Conservation (phyloP, 768 basidiomycete genomes). For the Aureoboletus auriporus region DNA sequence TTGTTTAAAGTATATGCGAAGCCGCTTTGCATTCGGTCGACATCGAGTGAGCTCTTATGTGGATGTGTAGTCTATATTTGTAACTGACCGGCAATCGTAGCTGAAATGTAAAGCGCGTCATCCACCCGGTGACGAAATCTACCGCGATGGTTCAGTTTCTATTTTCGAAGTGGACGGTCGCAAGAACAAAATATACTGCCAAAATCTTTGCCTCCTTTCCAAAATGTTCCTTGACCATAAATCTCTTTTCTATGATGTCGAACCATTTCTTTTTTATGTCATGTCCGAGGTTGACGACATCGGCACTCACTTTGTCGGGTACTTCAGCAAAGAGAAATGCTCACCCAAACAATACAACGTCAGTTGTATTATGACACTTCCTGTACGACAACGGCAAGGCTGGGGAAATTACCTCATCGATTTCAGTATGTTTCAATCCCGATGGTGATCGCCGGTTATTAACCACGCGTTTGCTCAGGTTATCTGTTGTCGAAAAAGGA, state of each 20-base stretch:
- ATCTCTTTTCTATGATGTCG: constrained; percentile 98
- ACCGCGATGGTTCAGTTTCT: constrained; percentile 81
- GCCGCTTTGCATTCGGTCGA: constrained; percentile 76
- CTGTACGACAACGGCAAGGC: constrained; percentile 88
- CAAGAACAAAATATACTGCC: constrained; percentile 99
- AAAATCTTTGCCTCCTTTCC: constrained; percentile 94
- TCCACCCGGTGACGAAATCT: constrained; percentile 98
- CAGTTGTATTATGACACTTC: constrained; percentile 99
- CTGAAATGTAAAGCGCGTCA: constrained; percentile 93
- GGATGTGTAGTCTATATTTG: background rate
- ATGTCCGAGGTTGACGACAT: constrained; percentile 88
- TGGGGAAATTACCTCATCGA: constrained; percentile 98
- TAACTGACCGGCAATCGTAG: constrained; percentile 38
- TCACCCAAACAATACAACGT: constrained; percentile 96
- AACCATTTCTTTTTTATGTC: constrained; percentile 98
- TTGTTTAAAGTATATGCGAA: constrained; percentile 98
- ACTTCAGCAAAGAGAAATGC: constrained; percentile 98
- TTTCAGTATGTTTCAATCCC: constrained; percentile 62
- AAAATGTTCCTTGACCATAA: constrained; percentile 99
- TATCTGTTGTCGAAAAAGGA: constrained; percentile 97
- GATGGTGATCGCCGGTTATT: background rate
- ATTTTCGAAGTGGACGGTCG: constrained; percentile 98
- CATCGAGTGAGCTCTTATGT: constrained; percentile 64
- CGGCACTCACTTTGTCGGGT: constrained; percentile 94
- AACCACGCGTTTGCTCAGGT: constrained; percentile 46